Base-by-base conservation (phyloP, 2,329 filamentous ascomycete genomes). In the Trichoderma aggressivum region DNA sequence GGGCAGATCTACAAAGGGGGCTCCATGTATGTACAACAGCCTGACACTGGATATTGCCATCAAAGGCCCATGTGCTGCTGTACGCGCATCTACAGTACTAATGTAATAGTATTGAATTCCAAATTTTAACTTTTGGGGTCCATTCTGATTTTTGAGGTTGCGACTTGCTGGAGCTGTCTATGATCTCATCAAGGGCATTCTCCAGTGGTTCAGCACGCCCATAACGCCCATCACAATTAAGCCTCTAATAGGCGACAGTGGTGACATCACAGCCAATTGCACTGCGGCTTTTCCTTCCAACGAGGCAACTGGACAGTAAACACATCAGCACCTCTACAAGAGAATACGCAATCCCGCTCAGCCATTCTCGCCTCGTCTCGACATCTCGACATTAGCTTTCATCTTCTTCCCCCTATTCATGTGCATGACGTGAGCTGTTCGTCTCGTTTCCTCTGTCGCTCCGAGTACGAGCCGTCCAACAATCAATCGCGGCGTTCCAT, bases 241-340 rank as follows among this genome's bases (percentile, higher is more conserved):
- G 36, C 34, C 28, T 53, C 36, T 18, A 39, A 21, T 36, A 65
- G 6, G 34, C 21, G 16, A 26, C 26, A 58, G 16, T 53, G 39
- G 66, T 69, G 66, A 69, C 66, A 69, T 69, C 66, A 69, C 66
- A 28, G 66, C 64, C 36, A 59, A 68, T 59, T 16, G 34, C 36
- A 60, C 47, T 16, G 34, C 36, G 21, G 39, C 65, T 12, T 30
- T 26, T 10, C 30, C 30, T 10, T 43, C 3, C 39, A 10, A 43
- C 39, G 7, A n/a, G 7, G 3, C 28, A 26, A n/a, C 4, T n/a
- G 28, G 12, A 58, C 62, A 53, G 26, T 18, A 39, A 65, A 36
- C 5, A 53, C 11, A 53, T 53, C n/a, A 24, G 21, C 21, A 24
- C 47, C 21, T 21, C 21, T 26, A 7, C 24, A 7, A 24, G 10